Evolutionary conservation across 352 stramenopile genomes (phyloP).

Genomic region (Globisporangium polare): DNA sequence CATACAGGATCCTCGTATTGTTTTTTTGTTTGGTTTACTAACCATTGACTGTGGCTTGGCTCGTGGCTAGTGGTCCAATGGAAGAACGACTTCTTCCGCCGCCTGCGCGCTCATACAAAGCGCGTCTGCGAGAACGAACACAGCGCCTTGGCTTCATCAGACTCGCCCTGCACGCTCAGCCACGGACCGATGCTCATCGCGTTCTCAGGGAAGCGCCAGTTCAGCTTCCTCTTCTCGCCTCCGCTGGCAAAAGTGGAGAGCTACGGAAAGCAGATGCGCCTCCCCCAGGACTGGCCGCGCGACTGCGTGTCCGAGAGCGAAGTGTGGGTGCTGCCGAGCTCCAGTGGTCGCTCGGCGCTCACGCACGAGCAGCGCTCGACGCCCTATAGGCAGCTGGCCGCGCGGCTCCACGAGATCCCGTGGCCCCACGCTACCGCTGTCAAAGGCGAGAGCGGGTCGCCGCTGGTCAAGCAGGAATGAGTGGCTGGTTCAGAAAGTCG

Average conservation of each 20-base stretch:
- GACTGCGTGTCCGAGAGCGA: slow-evolving; percentile 57
- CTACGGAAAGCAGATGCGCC: slow-evolving; percentile 47
- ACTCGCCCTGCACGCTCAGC: slow-evolving; percentile 22
- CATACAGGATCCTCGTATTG: background rate
- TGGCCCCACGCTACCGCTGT: slow-evolving; percentile 24
- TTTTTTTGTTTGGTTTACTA: background rate
- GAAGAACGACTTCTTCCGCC: slow-evolving; percentile 55
- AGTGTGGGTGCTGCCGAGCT: slow-evolving; percentile 82
- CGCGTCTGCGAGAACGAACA: slow-evolving; percentile 52
- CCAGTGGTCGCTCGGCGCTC: slow-evolving; percentile 80
- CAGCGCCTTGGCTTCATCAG: slow-evolving; percentile 11
- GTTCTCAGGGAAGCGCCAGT: slow-evolving; percentile 86
- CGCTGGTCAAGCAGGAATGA: background rate
- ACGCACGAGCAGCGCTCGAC: slow-evolving; percentile 60
- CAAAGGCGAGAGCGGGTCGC: background rate
- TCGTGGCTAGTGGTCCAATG: slow-evolving; percentile 47
- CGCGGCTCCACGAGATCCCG: slow-evolving; percentile 49
- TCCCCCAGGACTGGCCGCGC: slow-evolving; percentile 68
- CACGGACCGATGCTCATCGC: slow-evolving; percentile 75
- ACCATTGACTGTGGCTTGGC: background rate
- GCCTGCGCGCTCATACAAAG: slow-evolving; percentile 47
- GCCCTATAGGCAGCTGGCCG: slow-evolving; percentile 69
- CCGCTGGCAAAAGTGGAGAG: slow-evolving; percentile 60
- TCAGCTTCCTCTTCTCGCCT: slow-evolving; percentile 76
- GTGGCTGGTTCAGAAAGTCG: background rate